phyloP scores from a whole-genome alignment of 805 yeast genomes.

The Blastobotrys americana region DNA sequence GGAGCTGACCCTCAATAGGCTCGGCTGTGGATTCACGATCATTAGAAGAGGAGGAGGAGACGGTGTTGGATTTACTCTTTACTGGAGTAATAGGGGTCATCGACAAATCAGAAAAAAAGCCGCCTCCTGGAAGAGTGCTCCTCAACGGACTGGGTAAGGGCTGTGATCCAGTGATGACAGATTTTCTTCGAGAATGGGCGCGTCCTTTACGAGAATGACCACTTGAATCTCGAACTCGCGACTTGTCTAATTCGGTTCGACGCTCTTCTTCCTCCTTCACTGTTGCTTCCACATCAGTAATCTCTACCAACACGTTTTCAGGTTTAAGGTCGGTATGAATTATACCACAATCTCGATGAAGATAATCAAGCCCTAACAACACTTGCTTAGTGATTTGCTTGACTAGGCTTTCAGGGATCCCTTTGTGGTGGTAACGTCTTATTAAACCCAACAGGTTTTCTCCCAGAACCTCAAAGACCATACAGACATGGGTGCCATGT shows the following conservation, averaged over 20 bases:
- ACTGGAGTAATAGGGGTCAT: conserved; percentile 3
- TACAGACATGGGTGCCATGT: conserved; percentile 87
- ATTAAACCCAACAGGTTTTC: conserved; percentile 85
- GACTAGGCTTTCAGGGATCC: conserved; percentile 69
- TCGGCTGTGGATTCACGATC: conserved; percentile 8
- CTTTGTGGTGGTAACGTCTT: conserved; percentile 66
- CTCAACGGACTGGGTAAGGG: conserved; percentile 86
- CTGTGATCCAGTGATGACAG: conserved; percentile 83
- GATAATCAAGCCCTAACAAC: conserved; percentile 60
- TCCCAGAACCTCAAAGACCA: conserved; percentile 97
- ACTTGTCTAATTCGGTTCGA: conserved; percentile 37
- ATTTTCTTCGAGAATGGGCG: conserved; percentile 54
- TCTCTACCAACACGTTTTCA: conserved; percentile 69
- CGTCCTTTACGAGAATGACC: conserved; percentile 26
- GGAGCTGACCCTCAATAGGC: conserved; percentile 8
- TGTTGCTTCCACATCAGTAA: conserved; percentile 75
- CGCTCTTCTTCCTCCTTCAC: conserved; percentile 62
- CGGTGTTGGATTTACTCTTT: neutral
- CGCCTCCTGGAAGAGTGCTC: conserved; percentile 29
- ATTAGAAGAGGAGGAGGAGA: conserved; percentile 8
- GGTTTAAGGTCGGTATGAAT: conserved; percentile 71
- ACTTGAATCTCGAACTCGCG: conserved; percentile 34
- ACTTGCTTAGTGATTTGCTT: conserved; percentile 78
- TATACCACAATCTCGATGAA: conserved; percentile 67
- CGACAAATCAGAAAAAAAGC: conserved; percentile 14